Conservation (phyloP, 2,329 filamentous ascomycete genomes). For the Aureobasidium sp. region DNA sequence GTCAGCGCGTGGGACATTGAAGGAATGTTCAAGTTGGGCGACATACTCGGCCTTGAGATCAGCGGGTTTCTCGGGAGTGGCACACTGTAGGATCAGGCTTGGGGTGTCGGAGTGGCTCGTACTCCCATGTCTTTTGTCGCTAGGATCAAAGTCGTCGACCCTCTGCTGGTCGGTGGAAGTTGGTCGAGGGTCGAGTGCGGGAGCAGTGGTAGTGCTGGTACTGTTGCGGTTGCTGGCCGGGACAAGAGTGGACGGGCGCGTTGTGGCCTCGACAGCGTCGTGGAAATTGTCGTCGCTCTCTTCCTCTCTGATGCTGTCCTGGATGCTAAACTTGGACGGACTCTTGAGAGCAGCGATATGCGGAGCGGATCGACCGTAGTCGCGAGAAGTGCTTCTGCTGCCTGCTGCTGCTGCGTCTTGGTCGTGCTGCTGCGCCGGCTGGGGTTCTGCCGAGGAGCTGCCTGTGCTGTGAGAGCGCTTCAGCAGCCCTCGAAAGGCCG, state of each 20-base stretch:
- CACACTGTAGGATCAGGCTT: not conserved
- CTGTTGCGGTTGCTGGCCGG: not conserved
- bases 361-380: not conserved
- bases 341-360: not conserved
- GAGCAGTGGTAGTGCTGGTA: not conserved
- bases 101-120: not conserved
- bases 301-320: slow-evolving; percentile 10
- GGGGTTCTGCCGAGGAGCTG: slow-evolving; percentile 11
- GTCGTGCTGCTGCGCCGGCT: not conserved
- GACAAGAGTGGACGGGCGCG: not conserved
- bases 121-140: not conserved
- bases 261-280: not conserved
- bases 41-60: slow-evolving; percentile 5
- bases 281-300: slow-evolving; percentile 3
- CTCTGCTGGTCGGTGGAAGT: not conserved
- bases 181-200: not conserved
- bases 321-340: slow-evolving; percentile 12
- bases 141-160: slow-evolving; percentile 20
- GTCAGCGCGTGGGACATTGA: not conserved
- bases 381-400: not conserved
- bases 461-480: slow-evolving; percentile 3
- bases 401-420: not conserved
- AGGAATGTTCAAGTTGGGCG: not conserved
- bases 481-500: slow-evolving; percentile 1
- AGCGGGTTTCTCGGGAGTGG: not conserved